Base-by-base conservation (phyloP, 164 flowering plant species). In the Dillenia suffruticosa region DNA sequence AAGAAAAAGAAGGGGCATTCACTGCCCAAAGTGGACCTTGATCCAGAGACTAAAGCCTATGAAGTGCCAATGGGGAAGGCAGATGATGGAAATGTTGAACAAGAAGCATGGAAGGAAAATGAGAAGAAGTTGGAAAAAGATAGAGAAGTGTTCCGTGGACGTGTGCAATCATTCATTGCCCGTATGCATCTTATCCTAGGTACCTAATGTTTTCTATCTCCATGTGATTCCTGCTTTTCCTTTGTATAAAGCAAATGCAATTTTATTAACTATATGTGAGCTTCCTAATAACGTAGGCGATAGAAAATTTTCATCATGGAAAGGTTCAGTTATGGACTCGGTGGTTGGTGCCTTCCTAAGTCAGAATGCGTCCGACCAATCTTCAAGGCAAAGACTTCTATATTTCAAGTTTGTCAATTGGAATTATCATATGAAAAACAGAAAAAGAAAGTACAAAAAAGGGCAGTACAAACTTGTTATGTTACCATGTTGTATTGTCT, bases 301-400 rank as follows among this genome's bases (percentile, higher is more conserved):
- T 54, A 77, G 88, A 58, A 72, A 73, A 17, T 86, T 83, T 71
- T 62, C 76, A 24, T 49, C 48, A 43, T 84, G 91, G 91, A 80
- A 80, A 62, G 88, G 88, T 51, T 86, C 88, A n/a, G 88, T 86
- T 49, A 67, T 84, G 64, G 87, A 86, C 75, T 86, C 88, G 7
- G 82, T 82, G 15, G 53, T 82, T 51, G 88, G 91, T 51, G 91
- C 82, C 47, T 83, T 78, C 55, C 77, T 86, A 5, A 86, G 88
- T 57, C 91, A 86, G 48, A 86, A 86, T 72, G 88, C 82, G 0
- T 80, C 91, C 0, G 91, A 86, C 60, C 68, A 72, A 67, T 81
- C 81, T 12, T 86, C 91, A 58, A 86, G 91, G 91, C 84, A 76
- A 48, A 50, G 14, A n/a, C 32, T 10, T 12, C 45, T 57, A 26